phyloP scores from a whole-genome alignment of 352 stramenopile genomes.

The Phytopythium kandeliae region DNA sequence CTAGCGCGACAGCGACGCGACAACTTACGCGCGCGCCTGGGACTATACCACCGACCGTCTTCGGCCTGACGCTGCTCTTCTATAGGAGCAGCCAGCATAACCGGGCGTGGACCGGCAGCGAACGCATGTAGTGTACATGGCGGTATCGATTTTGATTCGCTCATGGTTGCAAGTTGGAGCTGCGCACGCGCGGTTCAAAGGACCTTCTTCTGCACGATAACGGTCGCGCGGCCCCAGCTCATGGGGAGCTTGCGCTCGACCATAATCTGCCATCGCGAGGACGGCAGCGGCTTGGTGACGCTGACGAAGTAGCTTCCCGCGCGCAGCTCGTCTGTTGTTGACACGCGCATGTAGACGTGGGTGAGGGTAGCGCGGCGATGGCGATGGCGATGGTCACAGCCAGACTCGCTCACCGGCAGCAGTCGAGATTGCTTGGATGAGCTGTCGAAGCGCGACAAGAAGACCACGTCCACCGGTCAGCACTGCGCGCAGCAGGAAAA shows the following conservation, averaged over 20 bases:
- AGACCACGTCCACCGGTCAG: no score
- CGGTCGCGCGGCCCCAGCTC: conserved; percentile 56
- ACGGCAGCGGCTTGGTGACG: conserved; percentile 52
- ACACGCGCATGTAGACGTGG: background rate
- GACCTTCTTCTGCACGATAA: conserved; percentile 62
- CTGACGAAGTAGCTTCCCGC: conserved; percentile 56
- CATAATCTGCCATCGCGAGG: conserved; percentile 51
- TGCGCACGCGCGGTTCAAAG: conserved; percentile 14
- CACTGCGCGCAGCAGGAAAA: no score
- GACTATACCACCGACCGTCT: conserved; percentile 1
- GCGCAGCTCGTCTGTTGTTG: conserved; percentile 24
- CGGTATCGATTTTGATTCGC: no score
- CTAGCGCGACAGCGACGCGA: conserved; percentile 5
- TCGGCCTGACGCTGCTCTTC: background rate
- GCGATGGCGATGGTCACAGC: background rate
- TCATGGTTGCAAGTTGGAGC: no score
- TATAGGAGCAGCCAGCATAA: background rate
- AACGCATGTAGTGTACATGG: background rate
- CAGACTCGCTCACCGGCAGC: conserved; percentile 27
- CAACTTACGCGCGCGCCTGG: conserved; percentile 3
- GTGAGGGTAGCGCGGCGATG: background rate
- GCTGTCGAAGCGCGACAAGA: conserved; percentile 6
- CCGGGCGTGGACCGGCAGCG: no score
- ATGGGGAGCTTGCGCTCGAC: conserved; percentile 58
- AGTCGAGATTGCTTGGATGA: conserved; percentile 23